These are phyloP conservation scores for Pythium oligandrum DNA, from an alignment of 352 stramenopile genomes.

Conservation along the genomic window DNA sequence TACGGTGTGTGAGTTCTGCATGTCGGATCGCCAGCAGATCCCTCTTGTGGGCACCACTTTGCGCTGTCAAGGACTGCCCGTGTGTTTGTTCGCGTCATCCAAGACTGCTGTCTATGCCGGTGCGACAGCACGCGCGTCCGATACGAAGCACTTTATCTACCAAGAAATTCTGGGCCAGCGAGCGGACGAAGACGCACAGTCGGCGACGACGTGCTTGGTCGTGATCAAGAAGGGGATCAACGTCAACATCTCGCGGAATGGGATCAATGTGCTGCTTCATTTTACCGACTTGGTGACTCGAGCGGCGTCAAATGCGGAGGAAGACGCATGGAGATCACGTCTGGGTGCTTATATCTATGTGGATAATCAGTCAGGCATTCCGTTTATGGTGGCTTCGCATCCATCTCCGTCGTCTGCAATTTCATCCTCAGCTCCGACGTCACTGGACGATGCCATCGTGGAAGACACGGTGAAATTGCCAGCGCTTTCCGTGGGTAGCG, in stretches of 20 bases:
- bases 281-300: slow-evolving; percentile 75
- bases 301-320: slow-evolving; percentile 29
- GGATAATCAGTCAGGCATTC: slow-evolving; percentile 83
- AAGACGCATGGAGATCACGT: slow-evolving; percentile 30
- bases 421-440: slow-evolving; percentile 10
- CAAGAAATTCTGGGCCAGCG: slow-evolving; percentile 61
- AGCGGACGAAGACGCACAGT: slow-evolving; percentile 47
- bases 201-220: slow-evolving; percentile 64
- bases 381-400: slow-evolving; percentile 55
- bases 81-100: slow-evolving; percentile 64
- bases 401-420: slow-evolving; percentile 9
- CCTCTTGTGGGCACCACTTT: slow-evolving; percentile 49
- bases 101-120: slow-evolving; percentile 64
- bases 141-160: slow-evolving; percentile 84
- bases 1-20: slow-evolving; percentile 73
- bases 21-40: slow-evolving; percentile 64
- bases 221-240: slow-evolving; percentile 80
- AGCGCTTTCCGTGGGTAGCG: slow-evolving; percentile 20
- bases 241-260: slow-evolving; percentile 76
- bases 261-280: slow-evolving; percentile 80
- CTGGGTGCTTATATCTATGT: slow-evolving; percentile 84
- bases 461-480: slow-evolving; percentile 16
- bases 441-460: neutral
- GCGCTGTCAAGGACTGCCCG: slow-evolving; percentile 63
- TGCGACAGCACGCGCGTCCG: slow-evolving; percentile 54